These are phyloP conservation scores for Allomyces arbusculus DNA, from an alignment of 192 early-diverging fungal genomes.

Conservation along the genomic window DNA sequence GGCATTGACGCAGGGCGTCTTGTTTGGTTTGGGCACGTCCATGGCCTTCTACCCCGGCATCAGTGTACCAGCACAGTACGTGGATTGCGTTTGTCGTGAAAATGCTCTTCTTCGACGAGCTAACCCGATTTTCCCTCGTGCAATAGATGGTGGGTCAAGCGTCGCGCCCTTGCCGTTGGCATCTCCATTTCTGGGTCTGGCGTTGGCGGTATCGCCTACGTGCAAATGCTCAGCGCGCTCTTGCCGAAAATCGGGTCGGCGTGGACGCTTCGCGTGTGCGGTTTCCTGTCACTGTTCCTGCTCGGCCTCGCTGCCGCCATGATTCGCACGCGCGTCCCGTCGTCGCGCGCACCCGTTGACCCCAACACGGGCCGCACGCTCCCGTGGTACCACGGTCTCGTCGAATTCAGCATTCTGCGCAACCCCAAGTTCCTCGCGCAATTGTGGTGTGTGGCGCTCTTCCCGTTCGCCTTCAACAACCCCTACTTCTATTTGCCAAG, in stretches of 20 bases:
- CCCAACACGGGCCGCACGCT: background rate
- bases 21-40: constrained; percentile 19
- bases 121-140: constrained; percentile 12
- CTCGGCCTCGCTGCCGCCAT: background rate
- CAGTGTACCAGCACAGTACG: constrained; percentile 1
- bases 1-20: constrained; percentile 19
- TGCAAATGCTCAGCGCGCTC: constrained; percentile 31
- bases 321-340: background rate
- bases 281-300: constrained; percentile 12
- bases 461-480: background rate
- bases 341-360: no score
- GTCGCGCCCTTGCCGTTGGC: constrained; percentile 31
- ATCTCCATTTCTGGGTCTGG: constrained; percentile 42
- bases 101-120: constrained; percentile 18
- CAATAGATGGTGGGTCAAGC: constrained; percentile 27
- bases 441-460: background rate
- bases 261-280: constrained; percentile 42
- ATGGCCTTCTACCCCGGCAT: constrained; percentile 1
- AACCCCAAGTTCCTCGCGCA: background rate
- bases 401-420: constrained; percentile 7
- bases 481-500: background rate
- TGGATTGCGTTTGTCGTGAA: constrained; percentile 13
- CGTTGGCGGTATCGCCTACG: constrained; percentile 44
- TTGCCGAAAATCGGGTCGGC: constrained; percentile 25
- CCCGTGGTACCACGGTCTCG: constrained; percentile 12